Conservation (phyloP, 73 alveolate species). For the Paramecium octaurelia region DNA sequence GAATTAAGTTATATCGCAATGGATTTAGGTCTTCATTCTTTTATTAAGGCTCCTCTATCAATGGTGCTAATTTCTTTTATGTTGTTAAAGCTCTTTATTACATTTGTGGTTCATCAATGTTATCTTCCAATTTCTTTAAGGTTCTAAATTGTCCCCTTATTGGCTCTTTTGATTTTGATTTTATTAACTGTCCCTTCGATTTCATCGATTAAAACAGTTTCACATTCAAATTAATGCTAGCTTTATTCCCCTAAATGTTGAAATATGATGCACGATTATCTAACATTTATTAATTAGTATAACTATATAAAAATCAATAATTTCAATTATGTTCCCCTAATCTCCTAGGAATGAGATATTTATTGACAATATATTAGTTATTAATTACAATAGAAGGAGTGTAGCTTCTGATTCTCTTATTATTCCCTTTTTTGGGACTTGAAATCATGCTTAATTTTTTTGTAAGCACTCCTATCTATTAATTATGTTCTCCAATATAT, state of each 20-base stretch:
- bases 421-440: background rate
- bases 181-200: background rate
- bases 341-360: slow-evolving; percentile 7
- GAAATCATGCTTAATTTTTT: slow-evolving; percentile 16
- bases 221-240: background rate
- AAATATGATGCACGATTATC: slow-evolving; percentile 20
- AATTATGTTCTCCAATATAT: background rate
- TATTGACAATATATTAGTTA: slow-evolving; percentile 3
- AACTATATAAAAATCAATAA: background rate
- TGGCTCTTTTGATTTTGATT: slow-evolving; percentile 35
- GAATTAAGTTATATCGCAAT: slow-evolving; percentile 44
- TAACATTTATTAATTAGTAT: background rate
- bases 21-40: slow-evolving; percentile 9
- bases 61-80: background rate
- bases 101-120: slow-evolving; percentile 14
- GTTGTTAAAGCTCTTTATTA: slow-evolving; percentile 29
- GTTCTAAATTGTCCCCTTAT: background rate
- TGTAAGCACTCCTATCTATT: slow-evolving; percentile 9
- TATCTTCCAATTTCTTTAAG: slow-evolving; percentile 15
- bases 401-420: background rate
- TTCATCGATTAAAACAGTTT: background rate
- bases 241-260: slow-evolving; percentile 1
- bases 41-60: background rate
- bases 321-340: slow-evolving; percentile 30
- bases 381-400: background rate